Base-by-base conservation (phyloP, 257 asterid genomes). In the Anisodus acutangulus region DNA sequence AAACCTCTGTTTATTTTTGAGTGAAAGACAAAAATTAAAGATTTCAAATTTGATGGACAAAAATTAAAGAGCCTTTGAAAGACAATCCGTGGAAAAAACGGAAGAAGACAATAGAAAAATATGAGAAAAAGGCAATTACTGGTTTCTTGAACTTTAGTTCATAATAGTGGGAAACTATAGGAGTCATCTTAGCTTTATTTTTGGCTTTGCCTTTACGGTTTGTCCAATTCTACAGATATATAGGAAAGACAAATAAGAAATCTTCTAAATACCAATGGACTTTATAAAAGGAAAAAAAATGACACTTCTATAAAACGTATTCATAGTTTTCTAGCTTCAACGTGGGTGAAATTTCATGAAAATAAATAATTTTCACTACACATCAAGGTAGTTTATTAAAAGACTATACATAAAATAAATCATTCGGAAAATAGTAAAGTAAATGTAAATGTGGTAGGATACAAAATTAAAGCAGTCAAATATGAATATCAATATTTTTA, bases 111-210 rank as follows among this genome's bases (percentile, higher is more conserved):
- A 31, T 31, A 31, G 60, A 57, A 85, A 72, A 84, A 63, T 79
- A 17, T 79, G 57, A 70, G 83, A 66, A 47, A 59, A 90, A 84
- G 89, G 87, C 80, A 43, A 51, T 72, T 51, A 86, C 78, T 51
- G 87, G 87, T 91, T 89, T 89, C 94, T 90, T 89, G 89, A 88
- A 67, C 88, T 90, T 85, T 84, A 91, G 91, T 87, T 60, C 72
- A 7, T 60, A 9, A 54, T 16, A 11, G 68, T 37, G 67, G 82
- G 31, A 6, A 9, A 10, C 54, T 69, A 19, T 10, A 19, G 78
- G 53, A 70, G 45, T 41, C 78, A 70, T 41, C 78, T 41, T 16
- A 49, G 57, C 62, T 74, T 74, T 74, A 22, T 49, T 19, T 37
- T 3, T 49, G 45, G 2, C 81, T 74, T 47, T 74, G 45, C 12